Evolutionary conservation across 495 filamentous ascomycete species (phyloP).

Genomic region (Penicillium lagena): DNA sequence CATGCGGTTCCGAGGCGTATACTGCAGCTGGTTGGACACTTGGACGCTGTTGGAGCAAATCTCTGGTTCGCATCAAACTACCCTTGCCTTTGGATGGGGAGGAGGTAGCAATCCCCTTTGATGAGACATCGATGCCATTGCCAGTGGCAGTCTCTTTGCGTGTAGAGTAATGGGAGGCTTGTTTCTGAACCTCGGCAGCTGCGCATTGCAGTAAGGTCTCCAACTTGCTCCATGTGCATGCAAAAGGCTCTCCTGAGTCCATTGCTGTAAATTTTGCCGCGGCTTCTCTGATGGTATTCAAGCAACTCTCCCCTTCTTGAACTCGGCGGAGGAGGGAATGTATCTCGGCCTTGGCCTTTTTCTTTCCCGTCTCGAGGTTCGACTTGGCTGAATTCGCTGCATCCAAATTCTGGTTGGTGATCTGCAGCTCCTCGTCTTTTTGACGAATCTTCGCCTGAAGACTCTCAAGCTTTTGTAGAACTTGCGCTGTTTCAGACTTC

Average conservation of each 20-base stretch:
- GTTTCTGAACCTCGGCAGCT: neutral
- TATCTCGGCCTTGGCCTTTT: conserved; percentile 19
- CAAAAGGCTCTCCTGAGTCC: conserved; percentile 6
- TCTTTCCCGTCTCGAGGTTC: conserved; percentile 13
- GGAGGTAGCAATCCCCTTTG: too few relatives aligned
- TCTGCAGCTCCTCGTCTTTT: conserved; percentile 11
- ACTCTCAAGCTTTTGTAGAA: conserved; percentile 2
- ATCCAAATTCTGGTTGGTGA: conserved; percentile 6
- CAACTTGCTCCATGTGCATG: conserved; percentile 12
- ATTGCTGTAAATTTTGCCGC: conserved; percentile 6
- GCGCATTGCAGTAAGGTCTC: conserved; percentile 8
- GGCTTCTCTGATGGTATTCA: conserved; percentile 14
- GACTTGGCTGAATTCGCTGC: conserved; percentile 7
- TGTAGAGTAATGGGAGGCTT: neutral
- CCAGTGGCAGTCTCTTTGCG: neutral
- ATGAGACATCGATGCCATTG: neutral
- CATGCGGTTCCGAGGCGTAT: neutral
- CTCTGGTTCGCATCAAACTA: conserved; percentile 7
- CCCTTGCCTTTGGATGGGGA: too few relatives aligned
- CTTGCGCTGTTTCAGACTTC: neutral
- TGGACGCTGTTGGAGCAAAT: conserved; percentile 10
- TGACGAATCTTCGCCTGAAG: conserved; percentile 3
- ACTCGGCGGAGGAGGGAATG: conserved; percentile 17
- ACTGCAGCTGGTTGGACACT: conserved; percentile 3
- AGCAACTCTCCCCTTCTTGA: conserved; percentile 20